These are phyloP conservation scores for Solanum lycopersicoides DNA, from an alignment of 257 asterid species.

Conservation along the genomic window DNA sequence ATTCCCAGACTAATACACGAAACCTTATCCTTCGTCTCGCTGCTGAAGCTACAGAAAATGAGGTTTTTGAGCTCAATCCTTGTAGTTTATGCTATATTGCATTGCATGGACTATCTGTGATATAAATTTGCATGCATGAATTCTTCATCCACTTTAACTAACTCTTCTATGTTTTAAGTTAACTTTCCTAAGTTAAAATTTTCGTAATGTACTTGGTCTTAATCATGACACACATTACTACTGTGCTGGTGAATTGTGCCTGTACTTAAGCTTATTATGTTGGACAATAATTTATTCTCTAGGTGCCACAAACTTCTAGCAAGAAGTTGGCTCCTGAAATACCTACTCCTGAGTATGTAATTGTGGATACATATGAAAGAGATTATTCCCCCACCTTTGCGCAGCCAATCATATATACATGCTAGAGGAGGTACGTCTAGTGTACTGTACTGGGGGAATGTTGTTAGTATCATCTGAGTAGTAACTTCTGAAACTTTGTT, in stretches of 20 bases:
- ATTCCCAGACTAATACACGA: slow-evolving; percentile 70
- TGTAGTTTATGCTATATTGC: background rate
- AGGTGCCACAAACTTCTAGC: slow-evolving; percentile 61
- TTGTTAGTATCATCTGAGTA: background rate
- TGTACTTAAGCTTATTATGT: background rate
- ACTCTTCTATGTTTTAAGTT: background rate
- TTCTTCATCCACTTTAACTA: background rate
- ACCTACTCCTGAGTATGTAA: slow-evolving; percentile 88
- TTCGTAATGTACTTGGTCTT: background rate
- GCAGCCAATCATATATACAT: slow-evolving; percentile 85
- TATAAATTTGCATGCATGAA: background rate
- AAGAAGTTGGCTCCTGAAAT: slow-evolving; percentile 79
- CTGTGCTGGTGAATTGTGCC: background rate
- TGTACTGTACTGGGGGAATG: background rate
- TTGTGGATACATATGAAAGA: slow-evolving; percentile 93
- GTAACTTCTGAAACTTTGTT: slow-evolving; percentile 2
- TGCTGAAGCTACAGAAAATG: slow-evolving; percentile 47
- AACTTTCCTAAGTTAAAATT: background rate
- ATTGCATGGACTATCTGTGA: background rate
- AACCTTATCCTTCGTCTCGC: slow-evolving; percentile 77
- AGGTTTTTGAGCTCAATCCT: background rate
- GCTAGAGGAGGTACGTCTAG: slow-evolving; percentile 77
- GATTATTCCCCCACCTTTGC: slow-evolving; percentile 84
- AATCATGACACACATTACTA: background rate
- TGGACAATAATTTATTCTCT: background rate